Evolutionary conservation across 2,329 filamentous ascomycete species (phyloP), one percentile per base, ranked within the genome.

Genomic region (Mollisia scopiformis): DNA sequence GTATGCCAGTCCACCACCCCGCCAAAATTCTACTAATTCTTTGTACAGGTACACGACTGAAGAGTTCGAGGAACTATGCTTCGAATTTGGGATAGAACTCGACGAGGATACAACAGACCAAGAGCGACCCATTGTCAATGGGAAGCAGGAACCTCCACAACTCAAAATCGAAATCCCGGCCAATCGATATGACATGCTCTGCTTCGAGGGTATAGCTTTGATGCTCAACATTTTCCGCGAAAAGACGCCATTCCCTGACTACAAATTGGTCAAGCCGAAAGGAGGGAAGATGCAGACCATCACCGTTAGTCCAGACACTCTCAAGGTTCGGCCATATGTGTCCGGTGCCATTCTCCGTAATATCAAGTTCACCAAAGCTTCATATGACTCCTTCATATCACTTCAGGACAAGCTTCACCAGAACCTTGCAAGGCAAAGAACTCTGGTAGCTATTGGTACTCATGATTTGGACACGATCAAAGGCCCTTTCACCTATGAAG

Each of bases 111-210:
- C 73, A 14, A 66, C 71, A 19, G 69, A 74, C 61, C 58, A 61
- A 60, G 87, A 92, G 67, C 83, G 91, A 50, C 90, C 91, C 31
- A 80, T 90, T 61, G 84, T 91, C 71, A 84, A 92, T 79, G 90
- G 90, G 75, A 86, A 89, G 69, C 90, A 96, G 77, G 92, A 96
- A 78, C 87, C 92, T 55, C 89, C 95, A 59, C 92, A 98, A 79
- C 86, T 98, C 73, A 97, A 97, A 84, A 98, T 99, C 74, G 94
- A 98, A 77, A 96, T 98, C 72, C 93, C 93, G 65, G 94, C 95
- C 73, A 98, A 98, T 79, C 88, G 92, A 79, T 93, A 88, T 79
- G 88, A 98, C 73, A 93, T 98, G 88, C 87, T 99, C 58, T 98
- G 94, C 79, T 96, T 96, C 79, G 95, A 98, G 80, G 94, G 94